phyloP scores from a whole-genome alignment of 1,284 basidiomycete species.

The Trichosporon sp. region DNA sequence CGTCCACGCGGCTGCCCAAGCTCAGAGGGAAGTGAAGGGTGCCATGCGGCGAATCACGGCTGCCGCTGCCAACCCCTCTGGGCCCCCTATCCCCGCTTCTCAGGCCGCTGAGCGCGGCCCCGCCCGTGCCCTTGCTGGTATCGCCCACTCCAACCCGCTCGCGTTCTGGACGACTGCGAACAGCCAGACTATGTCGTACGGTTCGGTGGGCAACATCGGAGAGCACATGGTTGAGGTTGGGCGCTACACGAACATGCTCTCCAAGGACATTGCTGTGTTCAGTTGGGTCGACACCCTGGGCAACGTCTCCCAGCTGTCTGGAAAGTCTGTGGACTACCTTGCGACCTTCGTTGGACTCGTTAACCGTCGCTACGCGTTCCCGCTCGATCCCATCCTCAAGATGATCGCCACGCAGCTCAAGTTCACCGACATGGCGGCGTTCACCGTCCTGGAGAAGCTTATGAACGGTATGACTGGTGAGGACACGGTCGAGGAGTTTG shows the following conservation, averaged over 20 bases:
- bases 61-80: slow-evolving; percentile 30
- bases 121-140: slow-evolving; percentile 87
- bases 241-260: slow-evolving; percentile 85
- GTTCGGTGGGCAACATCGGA: slow-evolving; percentile 93
- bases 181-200: slow-evolving; percentile 94
- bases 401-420: slow-evolving; percentile 90
- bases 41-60: slow-evolving; percentile 57
- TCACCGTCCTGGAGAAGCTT: slow-evolving; percentile 86
- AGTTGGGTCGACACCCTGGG: slow-evolving; percentile 85
- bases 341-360: slow-evolving; percentile 91
- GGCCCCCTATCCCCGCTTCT: slow-evolving; percentile 23
- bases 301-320: slow-evolving; percentile 67
- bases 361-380: slow-evolving; percentile 79
- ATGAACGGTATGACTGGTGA: slow-evolving; percentile 96
- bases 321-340: slow-evolving; percentile 71
- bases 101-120: slow-evolving; percentile 44
- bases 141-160: slow-evolving; percentile 90
- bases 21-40: slow-evolving; percentile 58
- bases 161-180: slow-evolving; percentile 89
- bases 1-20: slow-evolving; percentile 52
- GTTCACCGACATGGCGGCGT: slow-evolving; percentile 79
- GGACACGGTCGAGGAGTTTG: slow-evolving; percentile 75
- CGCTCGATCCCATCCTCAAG: slow-evolving; percentile 79
- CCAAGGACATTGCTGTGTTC: slow-evolving; percentile 90
- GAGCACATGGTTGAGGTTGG: slow-evolving; percentile 87